These are phyloP conservation scores for Neurospora sp. DNA, from an alignment of 2,329 filamentous ascomycete genomes.

Conservation along the genomic window DNA sequence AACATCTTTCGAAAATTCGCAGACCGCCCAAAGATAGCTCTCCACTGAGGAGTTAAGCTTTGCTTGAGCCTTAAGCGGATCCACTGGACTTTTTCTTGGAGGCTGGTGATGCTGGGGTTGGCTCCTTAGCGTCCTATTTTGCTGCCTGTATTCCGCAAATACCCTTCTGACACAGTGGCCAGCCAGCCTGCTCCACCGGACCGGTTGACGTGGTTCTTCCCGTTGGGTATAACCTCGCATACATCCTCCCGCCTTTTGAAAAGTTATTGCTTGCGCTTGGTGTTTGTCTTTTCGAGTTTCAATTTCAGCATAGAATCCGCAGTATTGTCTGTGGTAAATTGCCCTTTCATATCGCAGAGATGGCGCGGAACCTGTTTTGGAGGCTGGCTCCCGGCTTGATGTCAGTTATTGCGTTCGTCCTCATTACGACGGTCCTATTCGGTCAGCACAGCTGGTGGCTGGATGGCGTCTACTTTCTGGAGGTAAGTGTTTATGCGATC, in stretches of 20 bases:
- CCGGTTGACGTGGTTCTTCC: not conserved
- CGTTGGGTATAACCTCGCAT: not conserved
- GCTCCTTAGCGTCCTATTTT: not conserved
- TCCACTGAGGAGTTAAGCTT: not conserved
- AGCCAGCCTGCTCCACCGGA: not conserved
- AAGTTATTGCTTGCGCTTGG: not conserved
- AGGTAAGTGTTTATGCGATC: constrained; percentile 15
- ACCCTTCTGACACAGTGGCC: not conserved
- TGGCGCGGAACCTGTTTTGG: constrained; percentile 7
- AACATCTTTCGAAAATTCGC: not conserved
- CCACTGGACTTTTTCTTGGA: not conserved
- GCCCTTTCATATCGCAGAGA: constrained; percentile 3
- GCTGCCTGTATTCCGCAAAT: not conserved
- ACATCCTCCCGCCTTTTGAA: not conserved
- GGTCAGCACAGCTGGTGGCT: constrained; percentile 13
- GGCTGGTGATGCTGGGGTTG: not conserved
- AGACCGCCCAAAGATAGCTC: not conserved
- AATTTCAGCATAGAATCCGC: not conserved
- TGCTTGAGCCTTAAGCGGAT: not conserved
- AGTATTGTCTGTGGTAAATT: not conserved
- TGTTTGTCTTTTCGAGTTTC: not conserved
- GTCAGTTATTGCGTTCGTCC: constrained; percentile 6
- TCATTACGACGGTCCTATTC: constrained; percentile 11
- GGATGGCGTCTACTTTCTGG: constrained; percentile 23
- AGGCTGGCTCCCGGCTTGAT: constrained; percentile 8